Base-by-base conservation (phyloP, 768 basidiomycete species). In the Pulveroboletus frians region DNA sequence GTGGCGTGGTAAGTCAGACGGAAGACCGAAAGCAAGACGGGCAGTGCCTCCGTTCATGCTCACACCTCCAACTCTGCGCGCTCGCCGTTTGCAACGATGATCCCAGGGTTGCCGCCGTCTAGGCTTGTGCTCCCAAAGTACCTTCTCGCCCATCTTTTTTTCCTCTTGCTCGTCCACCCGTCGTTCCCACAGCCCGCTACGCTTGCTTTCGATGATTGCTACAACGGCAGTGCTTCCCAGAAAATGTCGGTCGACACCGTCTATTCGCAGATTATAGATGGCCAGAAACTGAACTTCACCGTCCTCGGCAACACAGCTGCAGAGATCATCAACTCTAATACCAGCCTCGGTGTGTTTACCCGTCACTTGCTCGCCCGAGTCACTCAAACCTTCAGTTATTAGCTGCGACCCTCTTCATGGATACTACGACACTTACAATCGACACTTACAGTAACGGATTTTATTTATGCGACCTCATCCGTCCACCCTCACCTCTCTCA, bases 391-490 rank as follows among this genome's bases (percentile, higher is more conserved):
- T 59, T 43, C 43, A 30, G 9, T 30, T 30, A 27, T 42, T 37
- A 64, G 51, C 50, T 85, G 91, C 92, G 15, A 96, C 92, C 8
- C 77, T 96, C 36, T 94, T 95, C 71, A 86, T 85, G 38, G 81
- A 88, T 9, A 84, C 89, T 2, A 76, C 80, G 46, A 79, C 92
- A 18, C 78, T 94, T 43, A 92, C 92, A 3, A 79, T 94, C 57
- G 76, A 75, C 53, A 78, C 85, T 52, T 86, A 78, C 68, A 75
- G 75, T 40, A 84, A 85, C 55, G 79, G 78, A 52, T 80, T 84
- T 3, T 90, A 78, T 62, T 73, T 97, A 53, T 98, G 95, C 67
- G 65, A 76, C 21, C 75, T 81, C n/a, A 71, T 97, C 37, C 82
- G 85, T 23, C 88, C 92, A 11, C 79, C 85, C 14, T 86, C 87